Base-by-base conservation (phyloP, 164 flowering plant genomes). In the Pachysandra terminalis region DNA sequence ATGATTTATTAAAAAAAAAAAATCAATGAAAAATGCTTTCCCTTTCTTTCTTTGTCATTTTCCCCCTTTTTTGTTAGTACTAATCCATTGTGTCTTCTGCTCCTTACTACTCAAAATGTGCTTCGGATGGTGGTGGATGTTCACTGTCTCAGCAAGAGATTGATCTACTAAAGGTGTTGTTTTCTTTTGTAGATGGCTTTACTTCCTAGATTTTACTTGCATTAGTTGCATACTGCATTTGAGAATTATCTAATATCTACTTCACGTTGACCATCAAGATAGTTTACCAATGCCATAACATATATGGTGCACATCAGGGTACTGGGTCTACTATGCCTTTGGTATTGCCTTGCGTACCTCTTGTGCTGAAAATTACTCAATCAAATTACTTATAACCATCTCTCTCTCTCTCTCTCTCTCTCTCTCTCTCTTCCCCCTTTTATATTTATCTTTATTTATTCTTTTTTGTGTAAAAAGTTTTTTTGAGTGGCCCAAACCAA, bases 111-210 rank as follows among this genome's bases (percentile, higher is more conserved):
- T n/a, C n/a, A n/a, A n/a, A 59, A 64, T 71, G 28, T 60, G 32
- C 28, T 54, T 65, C 70, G 49, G 83, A n/a, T n/a, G 76, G 68
- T 80, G 80, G 61, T 45, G 51, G 37, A 32, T 45, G 63, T 28
- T 63, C 54, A 9, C 61, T 66, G 62, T 65, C 60, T 68, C 90
- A 96, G 99, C 98, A 91, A 91, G 98, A 96, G 82, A 96, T 96
- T 79, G 99, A 96, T 78, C 78, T 96, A 56, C 84, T 96, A 19
- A 96, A 96, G 99, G 99, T 93, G 77, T 41, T 16, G 6, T 53
- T 66, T 78, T 48, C 56, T 28, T 59, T 55, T 62, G 23, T 27
- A 17, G n/a, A 60, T 67, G 26, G 51, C 15, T 60, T 22, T 28
- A 21, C 56, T 63, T 35, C 23, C 4, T 8, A 22, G 25, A 5